These are phyloP conservation scores for Globisporangium megalacanthum DNA, from an alignment of 352 stramenopile genomes.

Conservation along the genomic window DNA sequence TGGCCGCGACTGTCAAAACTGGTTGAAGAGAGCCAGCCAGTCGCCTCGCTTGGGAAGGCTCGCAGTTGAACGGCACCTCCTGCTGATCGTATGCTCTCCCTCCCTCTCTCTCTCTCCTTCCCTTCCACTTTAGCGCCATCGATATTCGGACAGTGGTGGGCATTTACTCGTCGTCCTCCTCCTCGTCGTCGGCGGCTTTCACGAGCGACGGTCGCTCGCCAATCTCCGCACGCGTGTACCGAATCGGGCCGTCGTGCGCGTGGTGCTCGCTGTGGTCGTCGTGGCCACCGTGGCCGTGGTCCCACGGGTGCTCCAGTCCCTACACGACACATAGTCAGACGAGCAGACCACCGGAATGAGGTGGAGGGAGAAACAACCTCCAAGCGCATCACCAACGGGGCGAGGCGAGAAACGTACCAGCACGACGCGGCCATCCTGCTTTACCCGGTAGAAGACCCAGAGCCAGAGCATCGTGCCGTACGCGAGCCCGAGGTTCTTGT, in stretches of 20 bases:
- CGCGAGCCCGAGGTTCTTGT: constrained; percentile 84
- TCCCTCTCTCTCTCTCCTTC: background rate
- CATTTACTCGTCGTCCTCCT: constrained; percentile 37
- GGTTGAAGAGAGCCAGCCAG: no score
- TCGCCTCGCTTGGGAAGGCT: background rate
- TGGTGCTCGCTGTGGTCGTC: constrained; percentile 28
- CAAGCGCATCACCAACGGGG: background rate
- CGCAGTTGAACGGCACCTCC: background rate
- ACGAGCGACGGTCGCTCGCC: constrained; percentile 54
- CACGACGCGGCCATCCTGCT: constrained; percentile 77
- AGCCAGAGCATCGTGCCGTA: constrained; percentile 89
- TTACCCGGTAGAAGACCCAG: constrained; percentile 88
- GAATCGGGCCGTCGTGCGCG: constrained; percentile 39
- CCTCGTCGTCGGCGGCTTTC: constrained; percentile 29
- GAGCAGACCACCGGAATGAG: constrained; percentile 14
- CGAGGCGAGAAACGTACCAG: constrained; percentile 35
- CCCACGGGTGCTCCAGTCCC: constrained; percentile 85
- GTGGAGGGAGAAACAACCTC: background rate
- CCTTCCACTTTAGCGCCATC: no score
- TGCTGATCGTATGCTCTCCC: background rate
- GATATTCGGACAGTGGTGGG: background rate
- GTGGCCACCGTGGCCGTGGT: constrained; percentile 55
- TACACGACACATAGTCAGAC: constrained; percentile 13
- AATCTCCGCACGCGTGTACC: constrained; percentile 67
- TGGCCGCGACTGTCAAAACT: background rate